Conservation (phyloP, 2,329 filamentous ascomycete genomes). For the Pestalotiopsis sp. region DNA sequence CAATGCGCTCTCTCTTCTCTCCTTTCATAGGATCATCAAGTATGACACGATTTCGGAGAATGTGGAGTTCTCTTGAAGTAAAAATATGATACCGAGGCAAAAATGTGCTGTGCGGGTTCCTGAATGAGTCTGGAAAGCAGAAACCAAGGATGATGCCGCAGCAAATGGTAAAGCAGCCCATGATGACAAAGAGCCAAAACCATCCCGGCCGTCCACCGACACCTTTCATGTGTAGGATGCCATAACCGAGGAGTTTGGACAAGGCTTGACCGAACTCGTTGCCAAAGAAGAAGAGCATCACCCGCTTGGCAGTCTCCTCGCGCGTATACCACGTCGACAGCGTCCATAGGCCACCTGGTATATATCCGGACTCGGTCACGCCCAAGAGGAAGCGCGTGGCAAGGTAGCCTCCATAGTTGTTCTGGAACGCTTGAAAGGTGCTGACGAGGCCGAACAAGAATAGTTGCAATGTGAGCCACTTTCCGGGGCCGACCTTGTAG, state of each 20-base stretch:
- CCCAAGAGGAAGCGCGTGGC: slow-evolving; percentile 53
- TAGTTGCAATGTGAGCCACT: slow-evolving; percentile 50
- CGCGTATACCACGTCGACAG: slow-evolving; percentile 53
- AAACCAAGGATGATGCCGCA: slow-evolving; percentile 43
- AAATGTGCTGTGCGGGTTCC: slow-evolving; percentile 43
- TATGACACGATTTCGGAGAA: slow-evolving; percentile 41
- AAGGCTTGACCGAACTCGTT: slow-evolving; percentile 52
- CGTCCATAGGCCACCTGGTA: slow-evolving; percentile 53
- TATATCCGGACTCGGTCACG: slow-evolving; percentile 52
- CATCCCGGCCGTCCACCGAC: slow-evolving; percentile 51
- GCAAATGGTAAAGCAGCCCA: slow-evolving; percentile 53
- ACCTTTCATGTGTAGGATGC: slow-evolving; percentile 51
- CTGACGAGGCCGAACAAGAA: slow-evolving; percentile 55
- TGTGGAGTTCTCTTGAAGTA: slow-evolving; percentile 40
- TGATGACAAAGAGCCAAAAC: slow-evolving; percentile 58
- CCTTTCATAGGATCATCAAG: slow-evolving; percentile 47
- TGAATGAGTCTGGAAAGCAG: slow-evolving; percentile 46
- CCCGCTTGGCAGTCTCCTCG: slow-evolving; percentile 45
- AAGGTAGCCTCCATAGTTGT: slow-evolving; percentile 47
- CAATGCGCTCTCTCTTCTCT: slow-evolving; percentile 50
- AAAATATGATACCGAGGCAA: slow-evolving; percentile 37
- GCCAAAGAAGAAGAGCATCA: slow-evolving; percentile 58
- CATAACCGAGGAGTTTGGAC: slow-evolving; percentile 42
- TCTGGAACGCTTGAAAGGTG: slow-evolving; percentile 56
- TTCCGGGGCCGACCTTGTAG: slow-evolving; percentile 49